Evolutionary conservation across 1,284 basidiomycete genomes (phyloP).

Genomic region (Anthracocystis panici-leucophaei): DNA sequence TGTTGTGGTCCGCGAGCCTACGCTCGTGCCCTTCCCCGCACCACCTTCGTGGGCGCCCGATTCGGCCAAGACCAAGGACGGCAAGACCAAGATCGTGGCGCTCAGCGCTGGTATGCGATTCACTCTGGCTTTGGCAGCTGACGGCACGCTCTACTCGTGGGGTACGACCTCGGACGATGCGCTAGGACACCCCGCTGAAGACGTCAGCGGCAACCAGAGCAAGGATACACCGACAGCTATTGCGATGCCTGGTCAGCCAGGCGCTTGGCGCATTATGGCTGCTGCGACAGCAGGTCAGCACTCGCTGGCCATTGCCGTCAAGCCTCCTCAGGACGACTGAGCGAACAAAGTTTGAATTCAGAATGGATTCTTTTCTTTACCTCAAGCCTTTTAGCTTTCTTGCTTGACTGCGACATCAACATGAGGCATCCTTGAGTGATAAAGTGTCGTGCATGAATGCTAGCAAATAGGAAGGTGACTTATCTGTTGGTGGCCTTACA

Average conservation of each 20-base stretch:
- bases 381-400: neutral
- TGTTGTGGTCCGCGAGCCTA: slow-evolving; percentile 57
- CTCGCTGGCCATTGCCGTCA: slow-evolving; percentile 70
- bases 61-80: slow-evolving; percentile 61
- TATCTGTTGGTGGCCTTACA: too few relatives aligned
- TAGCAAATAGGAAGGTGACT: too few relatives aligned
- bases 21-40: slow-evolving; percentile 67
- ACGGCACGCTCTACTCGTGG: slow-evolving; percentile 86
- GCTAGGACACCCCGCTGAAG: slow-evolving; percentile 70
- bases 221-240: slow-evolving; percentile 77
- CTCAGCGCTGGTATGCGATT: slow-evolving; percentile 84
- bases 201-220: slow-evolving; percentile 70
- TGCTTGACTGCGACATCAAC: neutral
- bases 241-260: slow-evolving; percentile 72
- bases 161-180: slow-evolving; percentile 78
- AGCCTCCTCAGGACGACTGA: slow-evolving; percentile 56
- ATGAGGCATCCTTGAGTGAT: neutral
- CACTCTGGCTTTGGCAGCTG: slow-evolving; percentile 82
- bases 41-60: slow-evolving; percentile 68
- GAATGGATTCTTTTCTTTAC: neutral
- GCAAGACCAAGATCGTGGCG: slow-evolving; percentile 78
- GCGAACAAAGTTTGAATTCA: neutral
- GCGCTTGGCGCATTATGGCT: slow-evolving; percentile 70
- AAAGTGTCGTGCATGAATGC: too few relatives aligned
- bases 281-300: slow-evolving; percentile 73